Base-by-base conservation (phyloP, 2,329 filamentous ascomycete species). In the Pseudocercospora fijiensis region DNA sequence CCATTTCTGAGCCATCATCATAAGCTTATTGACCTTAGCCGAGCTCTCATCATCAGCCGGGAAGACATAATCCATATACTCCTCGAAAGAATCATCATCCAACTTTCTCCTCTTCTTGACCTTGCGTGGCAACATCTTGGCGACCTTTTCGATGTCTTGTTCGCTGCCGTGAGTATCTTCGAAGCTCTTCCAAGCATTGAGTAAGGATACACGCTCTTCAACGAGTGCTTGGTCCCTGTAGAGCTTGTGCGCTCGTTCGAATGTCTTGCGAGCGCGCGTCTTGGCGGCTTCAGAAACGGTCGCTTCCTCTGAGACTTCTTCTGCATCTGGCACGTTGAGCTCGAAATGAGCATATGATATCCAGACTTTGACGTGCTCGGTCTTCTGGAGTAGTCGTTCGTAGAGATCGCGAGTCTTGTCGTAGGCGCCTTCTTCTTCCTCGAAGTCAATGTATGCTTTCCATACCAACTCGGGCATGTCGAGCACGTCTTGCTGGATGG, bases 301-400 rank as follows among this genome's bases (percentile, higher is more conserved):
- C 62, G 84, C 85, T 52, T 85, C 84, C 79, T 88, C 79, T 20
- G 85, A 81, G 3, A 78, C 80, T 10, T 83, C 88, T 47, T 89
- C 86, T 20, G 85, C 82, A 62, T 96, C 92, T 51, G 92, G 92
- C 0, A 96, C 88, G 76, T 95, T 94, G 81, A 98, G 91, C 78
- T 99, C 95, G 74, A 99, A 98, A 77, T 96, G 91, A n/a, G 95
- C 95, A 79, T 94, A 99, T 77, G 91, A 94, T 78, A 95, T 96
- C 95, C 95, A 99, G 65, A 99, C 95, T 83, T 98, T 99, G 82
- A 97, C 92, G 75, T 99, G 95, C 74, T 95, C 89, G n/a, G 95
- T 96, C 86, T 96, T 97, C 73, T 91, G 84, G 49, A 99, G 84
- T 11, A 99, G 84, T 7, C 94, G 87, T 80, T 98, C 94, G 79